phyloP scores from a whole-genome alignment of 129 eudicot species.

The Tagetes erecta region DNA sequence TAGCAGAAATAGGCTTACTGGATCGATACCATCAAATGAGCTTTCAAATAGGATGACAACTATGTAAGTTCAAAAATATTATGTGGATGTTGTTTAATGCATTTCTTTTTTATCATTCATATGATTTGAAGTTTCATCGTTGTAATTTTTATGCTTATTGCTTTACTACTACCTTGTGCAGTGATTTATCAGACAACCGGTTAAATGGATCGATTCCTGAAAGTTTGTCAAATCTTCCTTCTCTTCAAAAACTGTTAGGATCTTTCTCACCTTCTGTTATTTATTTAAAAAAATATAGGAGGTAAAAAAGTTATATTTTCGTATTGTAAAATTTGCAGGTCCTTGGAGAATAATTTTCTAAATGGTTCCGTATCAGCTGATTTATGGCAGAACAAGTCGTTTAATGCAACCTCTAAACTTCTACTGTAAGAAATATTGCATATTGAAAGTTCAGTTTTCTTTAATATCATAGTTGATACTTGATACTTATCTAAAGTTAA shows the following conservation, averaged over 20 bases:
- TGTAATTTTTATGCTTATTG: neutral
- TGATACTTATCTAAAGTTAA: no score
- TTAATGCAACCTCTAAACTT: constrained; percentile 56
- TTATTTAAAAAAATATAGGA: neutral
- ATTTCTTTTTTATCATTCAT: neutral
- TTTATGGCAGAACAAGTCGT: constrained; percentile 62
- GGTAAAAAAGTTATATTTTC: neutral
- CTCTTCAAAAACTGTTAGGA: constrained; percentile 73
- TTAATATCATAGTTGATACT: neutral
- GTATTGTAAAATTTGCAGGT: constrained; percentile 43
- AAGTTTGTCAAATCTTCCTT: constrained; percentile 59
- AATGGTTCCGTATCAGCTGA: constrained; percentile 59
- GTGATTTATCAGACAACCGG: constrained; percentile 59
- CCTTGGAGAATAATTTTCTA: constrained; percentile 56
- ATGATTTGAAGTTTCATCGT: neutral
- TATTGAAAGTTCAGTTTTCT: neutral
- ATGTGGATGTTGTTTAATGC: neutral
- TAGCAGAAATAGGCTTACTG: constrained; percentile 64
- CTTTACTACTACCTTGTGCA: constrained; percentile 35
- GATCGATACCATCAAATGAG: constrained; percentile 56
- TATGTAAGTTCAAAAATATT: constrained; percentile 43
- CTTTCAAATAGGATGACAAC: constrained; percentile 58
- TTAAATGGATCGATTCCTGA: constrained; percentile 71
- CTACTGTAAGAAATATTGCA: constrained; percentile 52
- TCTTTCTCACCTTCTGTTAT: neutral